Conservation (phyloP, 2,329 filamentous ascomycete species). For the Dothidotthia symphoricarpi region DNA sequence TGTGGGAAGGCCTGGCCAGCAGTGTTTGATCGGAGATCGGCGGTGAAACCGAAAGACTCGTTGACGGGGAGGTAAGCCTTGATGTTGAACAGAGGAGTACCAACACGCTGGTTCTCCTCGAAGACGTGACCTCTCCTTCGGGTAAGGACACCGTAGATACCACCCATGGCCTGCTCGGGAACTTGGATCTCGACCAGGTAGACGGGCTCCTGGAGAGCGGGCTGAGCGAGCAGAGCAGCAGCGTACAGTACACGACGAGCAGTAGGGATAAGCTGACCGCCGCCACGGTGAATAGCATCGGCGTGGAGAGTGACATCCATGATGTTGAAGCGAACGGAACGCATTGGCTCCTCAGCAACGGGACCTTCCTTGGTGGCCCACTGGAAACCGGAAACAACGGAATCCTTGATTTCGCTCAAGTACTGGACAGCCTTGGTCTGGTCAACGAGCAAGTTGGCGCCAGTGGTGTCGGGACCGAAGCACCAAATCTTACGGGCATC, state of each 20-base stretch:
- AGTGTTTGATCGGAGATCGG: slow-evolving; percentile 89
- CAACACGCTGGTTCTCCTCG: slow-evolving; percentile 94
- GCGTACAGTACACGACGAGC: slow-evolving; percentile 97
- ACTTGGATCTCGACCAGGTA: slow-evolving; percentile 99
- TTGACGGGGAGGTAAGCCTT: slow-evolving; percentile 96
- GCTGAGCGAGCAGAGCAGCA: slow-evolving; percentile 83
- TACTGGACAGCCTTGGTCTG: slow-evolving; percentile 99
- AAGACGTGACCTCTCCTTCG: slow-evolving; percentile 98
- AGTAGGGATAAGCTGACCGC: slow-evolving; percentile 97
- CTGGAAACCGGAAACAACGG: slow-evolving; percentile 99
- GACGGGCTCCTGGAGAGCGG: slow-evolving; percentile 91
- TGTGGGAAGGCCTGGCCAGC: slow-evolving; percentile 99
- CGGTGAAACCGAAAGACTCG: slow-evolving; percentile 99
- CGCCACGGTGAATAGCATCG: slow-evolving; percentile 99
- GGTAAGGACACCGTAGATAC: slow-evolving; percentile 99
- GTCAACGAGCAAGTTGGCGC: slow-evolving; percentile 97
- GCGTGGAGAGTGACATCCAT: slow-evolving; percentile 99
- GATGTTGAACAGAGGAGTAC: slow-evolving; percentile 99
- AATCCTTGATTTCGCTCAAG: slow-evolving; percentile 99
- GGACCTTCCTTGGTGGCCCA: slow-evolving; percentile 98
- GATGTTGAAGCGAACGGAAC: slow-evolving; percentile 96
- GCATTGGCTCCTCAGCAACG: slow-evolving; percentile 97
- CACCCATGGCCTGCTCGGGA: slow-evolving; percentile 97
- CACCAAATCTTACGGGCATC: slow-evolving; percentile 99
- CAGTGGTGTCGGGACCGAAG: slow-evolving; percentile 96